Evolutionary conservation across 1,139 yeast species (phyloP).

Genomic region (Yamadazyma songkhlaensis): DNA sequence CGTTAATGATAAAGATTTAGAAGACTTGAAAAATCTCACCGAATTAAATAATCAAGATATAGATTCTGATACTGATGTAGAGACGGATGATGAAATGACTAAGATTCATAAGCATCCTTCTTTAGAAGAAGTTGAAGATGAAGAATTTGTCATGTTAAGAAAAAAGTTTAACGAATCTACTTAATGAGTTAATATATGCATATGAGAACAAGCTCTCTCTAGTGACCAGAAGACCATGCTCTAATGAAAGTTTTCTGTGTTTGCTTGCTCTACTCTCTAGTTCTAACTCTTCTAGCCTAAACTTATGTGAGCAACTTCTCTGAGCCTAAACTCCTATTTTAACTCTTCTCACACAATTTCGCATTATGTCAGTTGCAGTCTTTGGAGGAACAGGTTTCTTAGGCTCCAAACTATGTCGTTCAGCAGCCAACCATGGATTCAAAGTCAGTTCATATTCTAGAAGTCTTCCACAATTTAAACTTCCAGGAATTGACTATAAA

Average conservation of each 20-base stretch:
- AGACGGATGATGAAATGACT: slow-evolving; percentile 5
- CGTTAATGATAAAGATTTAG: slow-evolving; percentile 4
- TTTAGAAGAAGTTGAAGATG: slow-evolving; percentile 44
- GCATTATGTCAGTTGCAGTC: slow-evolving; percentile 47
- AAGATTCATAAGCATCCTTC: slow-evolving; percentile 25
- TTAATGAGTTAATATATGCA: slow-evolving; percentile 2
- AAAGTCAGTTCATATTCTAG: slow-evolving; percentile 61
- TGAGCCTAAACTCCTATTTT: too few relatives aligned
- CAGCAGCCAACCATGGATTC: slow-evolving; percentile 62
- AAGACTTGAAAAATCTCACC: neutral
- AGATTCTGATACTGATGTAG: slow-evolving; percentile 12
- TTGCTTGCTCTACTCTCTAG: neutral
- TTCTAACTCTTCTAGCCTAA: too few relatives aligned
- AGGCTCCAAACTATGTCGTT: slow-evolving; percentile 69
- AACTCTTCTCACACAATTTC: too few relatives aligned
- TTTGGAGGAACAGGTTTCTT: slow-evolving; percentile 89
- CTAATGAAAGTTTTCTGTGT: too few relatives aligned
- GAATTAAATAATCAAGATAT: slow-evolving; percentile 2
- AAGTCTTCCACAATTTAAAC: slow-evolving; percentile 38
- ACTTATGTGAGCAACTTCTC: too few relatives aligned
- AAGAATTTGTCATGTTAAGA: slow-evolving; percentile 40
- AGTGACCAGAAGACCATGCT: too few relatives aligned
- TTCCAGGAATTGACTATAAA: slow-evolving; percentile 69
- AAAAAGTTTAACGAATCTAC: slow-evolving; percentile 32
- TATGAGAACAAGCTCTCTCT: too few relatives aligned